These are phyloP conservation scores for Pugionium dolabratum DNA, from an alignment of 345 rosid species.

Conservation along the genomic window DNA sequence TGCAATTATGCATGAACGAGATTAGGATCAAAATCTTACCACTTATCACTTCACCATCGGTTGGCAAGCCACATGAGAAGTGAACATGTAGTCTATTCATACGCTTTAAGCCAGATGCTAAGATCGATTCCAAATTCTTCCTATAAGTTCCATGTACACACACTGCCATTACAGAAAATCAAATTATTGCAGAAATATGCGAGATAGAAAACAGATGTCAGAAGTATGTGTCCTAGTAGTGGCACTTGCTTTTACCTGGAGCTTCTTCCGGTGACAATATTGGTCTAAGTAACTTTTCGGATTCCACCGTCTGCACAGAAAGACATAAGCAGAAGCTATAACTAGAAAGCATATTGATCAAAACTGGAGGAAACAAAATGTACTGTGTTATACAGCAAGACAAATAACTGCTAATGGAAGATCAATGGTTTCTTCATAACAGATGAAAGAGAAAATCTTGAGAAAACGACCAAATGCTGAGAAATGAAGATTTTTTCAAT, in stretches of 20 bases:
- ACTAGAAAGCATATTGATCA: background rate
- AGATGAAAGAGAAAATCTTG: background rate
- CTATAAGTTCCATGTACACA: constrained; percentile 92
- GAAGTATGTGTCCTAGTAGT: background rate
- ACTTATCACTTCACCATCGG: constrained; percentile 79
- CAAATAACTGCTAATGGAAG: background rate
- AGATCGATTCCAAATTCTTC: constrained; percentile 69
- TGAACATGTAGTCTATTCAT: constrained; percentile 88
- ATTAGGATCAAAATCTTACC: constrained; percentile 47
- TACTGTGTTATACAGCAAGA: background rate
- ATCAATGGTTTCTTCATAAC: background rate
- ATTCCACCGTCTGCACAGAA: constrained; percentile 62
- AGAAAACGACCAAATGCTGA: background rate
- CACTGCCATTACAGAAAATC: constrained; percentile 45
- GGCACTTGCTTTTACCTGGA: constrained; percentile 44
- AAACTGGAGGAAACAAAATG: background rate
- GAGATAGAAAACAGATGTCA: background rate
- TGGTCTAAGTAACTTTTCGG: constrained; percentile 73
- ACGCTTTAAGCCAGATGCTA: constrained; percentile 73
- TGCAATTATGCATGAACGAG: background rate
- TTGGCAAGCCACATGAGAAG: constrained; percentile 84
- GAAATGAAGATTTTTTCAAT: background rate
- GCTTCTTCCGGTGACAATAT: constrained; percentile 74
- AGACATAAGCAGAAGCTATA: constrained; percentile 12
- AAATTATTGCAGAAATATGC: background rate